Base-by-base conservation (phyloP, 148 eudicot species). In the Polygonum maritimum region DNA sequence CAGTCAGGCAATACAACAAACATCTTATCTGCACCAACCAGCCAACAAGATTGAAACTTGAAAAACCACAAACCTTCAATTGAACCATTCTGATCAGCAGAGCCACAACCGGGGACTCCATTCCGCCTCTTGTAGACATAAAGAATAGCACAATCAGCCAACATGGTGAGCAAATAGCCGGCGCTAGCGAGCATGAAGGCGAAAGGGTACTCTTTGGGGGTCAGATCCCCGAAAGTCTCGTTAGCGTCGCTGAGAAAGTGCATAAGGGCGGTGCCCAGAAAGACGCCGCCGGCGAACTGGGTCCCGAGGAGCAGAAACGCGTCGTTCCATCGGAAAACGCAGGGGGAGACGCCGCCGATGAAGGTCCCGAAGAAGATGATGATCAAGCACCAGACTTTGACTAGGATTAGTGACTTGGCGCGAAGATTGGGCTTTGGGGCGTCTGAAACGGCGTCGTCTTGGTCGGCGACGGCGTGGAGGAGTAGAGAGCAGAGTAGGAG, bases 261-360 rank as follows among this genome's bases (percentile, higher is more conserved):
- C 92, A 89, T 89, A 78, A 89, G 7, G 0, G 92, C 92, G 22
- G 92, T 89, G 2, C 90, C 92, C 4, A 89, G 39, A 39, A 89
- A 89, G 51, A 89, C 92, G 18, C 92, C 90, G 2, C 92, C 92
- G 1, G 92, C 86, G 69, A 89, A 89, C 38, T 89, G 92, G 0
- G 89, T 89, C 0, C 92, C 92, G 7, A 89, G 21, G 1, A 87
- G 87, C 75, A 89, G 73, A 81, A 89, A 89, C n/a, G 84, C 84
- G 40, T 89, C 90, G 78, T 89, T 85, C 92, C 87, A 86, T 52
- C 80, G 82, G 33, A 89, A 40, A n/a, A 89, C 87, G 31, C 84
- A 89, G 0, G 92, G 92, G 16, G 92, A 89, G 2, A 89, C 16
- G 0, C 92, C 92, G 3, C 90, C 92, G 1, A 78, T 63, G 75